A percentile compares a stretch with the other conserved stretches of the same genome.
Conservation (phyloP, 345 rosid species). For the Rubroshorea leprosula region DNA sequence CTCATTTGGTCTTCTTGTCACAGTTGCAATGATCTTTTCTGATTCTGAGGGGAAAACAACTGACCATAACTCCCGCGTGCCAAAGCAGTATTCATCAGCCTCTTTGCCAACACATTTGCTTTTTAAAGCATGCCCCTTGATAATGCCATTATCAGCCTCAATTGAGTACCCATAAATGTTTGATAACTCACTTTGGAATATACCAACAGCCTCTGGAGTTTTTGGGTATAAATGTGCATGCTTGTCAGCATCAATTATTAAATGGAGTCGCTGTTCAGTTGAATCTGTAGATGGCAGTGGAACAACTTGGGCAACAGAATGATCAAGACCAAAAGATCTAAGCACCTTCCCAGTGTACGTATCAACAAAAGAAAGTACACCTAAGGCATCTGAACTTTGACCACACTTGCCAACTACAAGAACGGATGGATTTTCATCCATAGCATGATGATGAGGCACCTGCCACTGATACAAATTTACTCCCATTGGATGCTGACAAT, state of each 20-base stretch:
- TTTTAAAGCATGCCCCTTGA: conserved; percentile 76
- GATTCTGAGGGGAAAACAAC: conserved; percentile 81
- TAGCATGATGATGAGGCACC: conserved; percentile 94
- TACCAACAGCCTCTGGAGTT: conserved; percentile 58
- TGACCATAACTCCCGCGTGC: conserved; percentile 75
- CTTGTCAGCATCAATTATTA: conserved; percentile 54
- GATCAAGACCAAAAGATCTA: conserved; percentile 45
- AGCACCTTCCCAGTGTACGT: conserved; percentile 80
- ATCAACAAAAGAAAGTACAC: conserved; percentile 78
- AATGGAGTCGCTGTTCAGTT: conserved; percentile 85
- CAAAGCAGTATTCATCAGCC: conserved; percentile 77
- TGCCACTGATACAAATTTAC: conserved; percentile 82
- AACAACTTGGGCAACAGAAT: conserved; percentile 73
- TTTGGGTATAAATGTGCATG: conserved; percentile 82
- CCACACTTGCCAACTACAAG: conserved; percentile 77
- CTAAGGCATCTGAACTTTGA: conserved; percentile 50
- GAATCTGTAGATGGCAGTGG: conserved; percentile 84
- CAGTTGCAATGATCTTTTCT: conserved; percentile 77
- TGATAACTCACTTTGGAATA: conserved; percentile 60
- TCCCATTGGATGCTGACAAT: conserved; percentile 52
- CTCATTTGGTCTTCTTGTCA: conserved; percentile 71
- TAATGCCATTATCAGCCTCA: conserved; percentile 55
- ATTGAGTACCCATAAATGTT: conserved; percentile 90
- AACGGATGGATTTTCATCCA: conserved; percentile 92
- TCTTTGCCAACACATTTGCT: conserved; percentile 46